Evolutionary conservation across 345 rosid species (phyloP), one percentile per base, ranked within the genome.

Genomic region (Crucihimalaya himalaica): DNA sequence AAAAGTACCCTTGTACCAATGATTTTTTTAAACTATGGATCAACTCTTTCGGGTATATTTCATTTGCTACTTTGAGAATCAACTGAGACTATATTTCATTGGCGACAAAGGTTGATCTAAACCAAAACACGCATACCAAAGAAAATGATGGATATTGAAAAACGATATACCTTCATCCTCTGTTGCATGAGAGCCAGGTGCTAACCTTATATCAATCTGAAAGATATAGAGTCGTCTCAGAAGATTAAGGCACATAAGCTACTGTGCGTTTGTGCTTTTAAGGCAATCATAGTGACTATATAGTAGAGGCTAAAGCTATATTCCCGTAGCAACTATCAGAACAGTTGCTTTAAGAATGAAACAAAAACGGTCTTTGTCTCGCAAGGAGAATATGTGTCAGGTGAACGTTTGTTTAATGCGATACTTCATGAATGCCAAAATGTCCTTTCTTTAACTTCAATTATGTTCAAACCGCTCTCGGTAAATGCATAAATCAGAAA

Each of bases 171-270:
- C 84, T 84, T 96, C 93, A 83, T 86, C 95, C 84, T 96, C 99
- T 50, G 93, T 84, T 69, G 88, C 97, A 81, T 90, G 99, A 74
- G 87, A 86, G 81, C 98, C 99, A 16, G 98, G 96, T 8, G 98
- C 97, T 43, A 96, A 86, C 85, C 83, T 87, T 63, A 96, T 89
- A 76, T 92, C 98, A 72, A 96, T 82, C 99, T 96, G 84, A 68
- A 77, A 77, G 50, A 16, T 62, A 8, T 15, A 56, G 18, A 35
- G 2, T 1, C 2, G 5, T 39, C 23, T 32, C 20, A 47, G n/a
- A 37, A 5, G 32, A 57, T 46, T 39, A 15, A 62, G 47, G 37
- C 28, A 34, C 3, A 60, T 4, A 12, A 10, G 68, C 43, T n/a
- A 42, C 13, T 29, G 62, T 18, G 54, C 15, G n/a, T 23, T 25